A percentile compares a stretch with the other conserved stretches of the same genome.
phyloP scores from a whole-genome alignment of 2,329 filamentous ascomycete species.

The Thelonectria blattea region DNA sequence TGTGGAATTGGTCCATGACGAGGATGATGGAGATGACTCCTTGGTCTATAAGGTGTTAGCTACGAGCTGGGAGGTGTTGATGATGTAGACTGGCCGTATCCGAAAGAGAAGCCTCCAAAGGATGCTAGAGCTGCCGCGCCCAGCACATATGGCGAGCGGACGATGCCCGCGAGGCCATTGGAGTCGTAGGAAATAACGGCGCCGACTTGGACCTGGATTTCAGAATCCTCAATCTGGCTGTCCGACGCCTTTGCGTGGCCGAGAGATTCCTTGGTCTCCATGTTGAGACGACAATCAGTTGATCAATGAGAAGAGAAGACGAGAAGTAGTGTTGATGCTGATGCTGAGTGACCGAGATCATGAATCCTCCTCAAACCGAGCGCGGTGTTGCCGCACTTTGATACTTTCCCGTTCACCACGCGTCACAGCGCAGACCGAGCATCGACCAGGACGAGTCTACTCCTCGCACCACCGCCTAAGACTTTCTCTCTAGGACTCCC shows the following conservation, averaged over 20 bases:
- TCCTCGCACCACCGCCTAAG: background rate
- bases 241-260: constrained; percentile 11
- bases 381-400: constrained; percentile 12
- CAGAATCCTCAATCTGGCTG: constrained; percentile 22
- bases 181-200: constrained; percentile 22
- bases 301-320: background rate
- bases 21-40: constrained; percentile 50
- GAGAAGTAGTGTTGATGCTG: background rate
- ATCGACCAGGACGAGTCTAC: background rate
- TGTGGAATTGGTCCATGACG: constrained; percentile 52
- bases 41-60: constrained; percentile 36
- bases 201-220: constrained; percentile 3
- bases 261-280: constrained; percentile 24
- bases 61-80: background rate
- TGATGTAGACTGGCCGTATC: constrained; percentile 10
- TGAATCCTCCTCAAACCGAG: background rate
- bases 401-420: constrained; percentile 1
- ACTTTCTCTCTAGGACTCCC: too few relatives aligned
- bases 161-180: constrained; percentile 46
- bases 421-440: background rate
- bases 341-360: background rate
- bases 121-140: constrained; percentile 50
- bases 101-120: constrained; percentile 36
- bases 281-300: background rate
- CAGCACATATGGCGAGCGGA: constrained; percentile 48